Conservation (phyloP, 176 grass and related monocot genomes). For the Paspalum notatum region DNA sequence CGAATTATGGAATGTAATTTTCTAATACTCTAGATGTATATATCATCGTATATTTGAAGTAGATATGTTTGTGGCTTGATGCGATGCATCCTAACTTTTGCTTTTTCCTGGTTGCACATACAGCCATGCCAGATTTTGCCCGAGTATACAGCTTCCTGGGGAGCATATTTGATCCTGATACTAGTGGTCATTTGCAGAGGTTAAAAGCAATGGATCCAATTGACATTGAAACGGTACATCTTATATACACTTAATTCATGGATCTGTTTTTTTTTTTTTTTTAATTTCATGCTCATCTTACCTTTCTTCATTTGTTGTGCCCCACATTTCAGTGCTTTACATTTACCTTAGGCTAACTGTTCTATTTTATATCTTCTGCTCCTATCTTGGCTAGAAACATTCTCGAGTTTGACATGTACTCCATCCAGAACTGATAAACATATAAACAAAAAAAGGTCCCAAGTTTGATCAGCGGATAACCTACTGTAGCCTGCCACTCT, state of each 20-base stretch:
- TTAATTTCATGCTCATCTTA: neutral
- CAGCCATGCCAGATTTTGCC: conserved; percentile 92
- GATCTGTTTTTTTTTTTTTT: neutral
- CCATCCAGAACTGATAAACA: too few relatives aligned
- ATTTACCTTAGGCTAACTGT: neutral
- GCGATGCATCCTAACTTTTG: conserved; percentile 26
- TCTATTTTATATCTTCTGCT: conserved; percentile 10
- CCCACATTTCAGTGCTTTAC: neutral
- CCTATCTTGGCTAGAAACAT: conserved; percentile 3
- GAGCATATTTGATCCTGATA: conserved; percentile 90
- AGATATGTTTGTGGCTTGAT: conserved; percentile 11
- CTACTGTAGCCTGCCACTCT: too few relatives aligned
- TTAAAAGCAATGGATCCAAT: conserved; percentile 93
- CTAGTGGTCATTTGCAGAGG: conserved; percentile 80
- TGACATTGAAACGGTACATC: conserved; percentile 81
- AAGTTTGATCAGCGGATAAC: too few relatives aligned
- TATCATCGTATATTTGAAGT: neutral
- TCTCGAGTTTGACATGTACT: neutral
- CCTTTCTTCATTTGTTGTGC: neutral
- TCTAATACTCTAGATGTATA: neutral
- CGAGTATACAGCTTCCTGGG: conserved; percentile 93
- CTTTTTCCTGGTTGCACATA: conserved; percentile 30
- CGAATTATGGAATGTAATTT: conserved; percentile 8
- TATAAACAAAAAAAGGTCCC: too few relatives aligned
- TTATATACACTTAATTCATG: neutral